Evolutionary conservation across 1,284 basidiomycete species (phyloP).

Genomic region (Pseudozyma thailandica): DNA sequence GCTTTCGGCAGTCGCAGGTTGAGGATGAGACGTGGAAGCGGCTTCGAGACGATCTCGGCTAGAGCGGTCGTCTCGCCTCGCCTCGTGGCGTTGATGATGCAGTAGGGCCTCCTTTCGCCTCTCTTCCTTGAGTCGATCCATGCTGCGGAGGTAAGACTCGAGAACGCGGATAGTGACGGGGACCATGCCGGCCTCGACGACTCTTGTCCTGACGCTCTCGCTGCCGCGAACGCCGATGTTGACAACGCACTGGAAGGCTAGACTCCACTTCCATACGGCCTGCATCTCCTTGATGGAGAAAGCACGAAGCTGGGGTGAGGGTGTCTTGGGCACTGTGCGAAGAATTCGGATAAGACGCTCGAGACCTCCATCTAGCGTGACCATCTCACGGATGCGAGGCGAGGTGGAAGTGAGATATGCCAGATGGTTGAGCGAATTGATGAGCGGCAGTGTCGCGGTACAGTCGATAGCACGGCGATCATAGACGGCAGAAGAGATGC

Average conservation of each 20-base stretch:
- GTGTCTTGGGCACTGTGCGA: constrained; percentile 47
- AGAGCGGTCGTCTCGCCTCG: constrained; percentile 38
- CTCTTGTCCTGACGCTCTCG: constrained; percentile 82
- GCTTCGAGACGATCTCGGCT: constrained; percentile 20
- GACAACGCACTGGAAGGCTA: constrained; percentile 94
- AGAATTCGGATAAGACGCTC: constrained; percentile 90
- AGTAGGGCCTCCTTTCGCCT: constrained; percentile 33
- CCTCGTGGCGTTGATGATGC: constrained; percentile 40
- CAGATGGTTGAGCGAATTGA: constrained; percentile 96
- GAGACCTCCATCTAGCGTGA: constrained; percentile 95
- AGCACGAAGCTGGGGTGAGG: constrained; percentile 32
- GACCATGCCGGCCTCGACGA: constrained; percentile 94
- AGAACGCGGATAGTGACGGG: constrained; percentile 94
- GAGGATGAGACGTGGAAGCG: constrained; percentile 11
- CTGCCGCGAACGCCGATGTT: constrained; percentile 98
- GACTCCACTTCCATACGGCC: constrained; percentile 67
- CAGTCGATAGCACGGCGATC: constrained; percentile 95
- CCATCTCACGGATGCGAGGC: constrained; percentile 95
- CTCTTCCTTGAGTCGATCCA: constrained; percentile 66
- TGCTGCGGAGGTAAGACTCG: constrained; percentile 76
- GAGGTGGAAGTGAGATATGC: constrained; percentile 97
- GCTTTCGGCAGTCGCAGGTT: constrained; percentile 3
- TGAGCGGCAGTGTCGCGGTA: constrained; percentile 85
- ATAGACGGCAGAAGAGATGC: constrained; percentile 92
- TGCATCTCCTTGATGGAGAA: constrained; percentile 63